Base-by-base conservation (phyloP, 169 alveolate species). In the Eimeria falciformis region DNA sequence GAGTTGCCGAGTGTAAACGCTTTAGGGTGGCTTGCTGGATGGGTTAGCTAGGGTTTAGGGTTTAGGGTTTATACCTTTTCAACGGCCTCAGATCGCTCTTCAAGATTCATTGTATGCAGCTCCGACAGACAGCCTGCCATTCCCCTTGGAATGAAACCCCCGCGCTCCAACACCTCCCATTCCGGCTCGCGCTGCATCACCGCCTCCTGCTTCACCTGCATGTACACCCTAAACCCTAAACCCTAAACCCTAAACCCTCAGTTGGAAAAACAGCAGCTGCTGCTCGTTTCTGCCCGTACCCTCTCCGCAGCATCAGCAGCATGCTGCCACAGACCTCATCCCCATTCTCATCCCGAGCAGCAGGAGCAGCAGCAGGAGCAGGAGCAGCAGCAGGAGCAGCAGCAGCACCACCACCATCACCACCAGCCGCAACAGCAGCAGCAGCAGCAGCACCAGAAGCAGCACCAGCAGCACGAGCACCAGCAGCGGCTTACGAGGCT, bases 221-320 rank as follows among this genome's bases (percentile, higher is more conserved):
- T 50, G 82, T 71, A 4, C 58, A 33, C 33, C 82, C 33, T 37
- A 71, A 40, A 71, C 82, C 82, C 82, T 71, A 71, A 65, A 65
- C 77, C 77, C 77, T 65, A 65, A 65, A 65, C 77, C 77, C 77
- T 65, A 65, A 65, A 65, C 77, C 77, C 77, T 65, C n/a, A 17
- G 71, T 58, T 58, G 71, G 33, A 14, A 5, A 56, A 43, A 62
- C 84, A 43, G 47, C 84, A 43, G 3, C 55, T 14, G 33, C 83
- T 73, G 7, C 84, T 17, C 43, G 86, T 43, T 43, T 77, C 23
- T 77, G 86, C 68, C 7, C 21, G n/a, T 7, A 45, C 47, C 86
- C 46, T 37, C 86, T n/a, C 3, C 86, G 46, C 29, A 46, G 86
- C 68, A 45, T 45, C 25, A 46, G 46, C 25, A 45, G 47, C 17